Base-by-base conservation (phyloP, 225 moss, liverwort and hornwort genomes). In the Sphagnum tenellum region DNA sequence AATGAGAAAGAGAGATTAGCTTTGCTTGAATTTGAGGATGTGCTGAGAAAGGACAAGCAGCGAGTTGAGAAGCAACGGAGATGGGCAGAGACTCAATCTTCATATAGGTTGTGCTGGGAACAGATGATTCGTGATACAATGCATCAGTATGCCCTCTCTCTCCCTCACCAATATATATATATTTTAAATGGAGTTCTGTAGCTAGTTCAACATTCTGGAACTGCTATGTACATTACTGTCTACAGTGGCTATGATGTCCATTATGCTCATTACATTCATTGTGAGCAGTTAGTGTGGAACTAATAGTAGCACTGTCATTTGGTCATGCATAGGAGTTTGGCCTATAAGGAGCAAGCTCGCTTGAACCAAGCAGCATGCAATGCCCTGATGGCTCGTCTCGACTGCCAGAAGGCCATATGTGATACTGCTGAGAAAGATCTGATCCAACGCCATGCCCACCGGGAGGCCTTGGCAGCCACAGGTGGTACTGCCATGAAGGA, bases 71-170 rank as follows among this genome's bases (percentile, higher is more conserved):
- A 79, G 72, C 79, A 79, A 55, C 71, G 79, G 44, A 61, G 75
- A 60, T 79, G 75, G 79, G 74, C 79, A 8, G 79, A 79, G 65
- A 74, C 78, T 12, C 78, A 78, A 68, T 78, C 78, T 9, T 74
- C 74, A 7, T 74, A 78, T 54, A 74, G 78, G 7, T 64, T 78
- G 50, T 78, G 78, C 70, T 50, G 74, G 53, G 78, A 78, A 64
- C 58, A 74, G 14, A 74, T 78, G 78, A 74, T 78, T 48, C 78
- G 78, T 50, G 78, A 78, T 13, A 74, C 74, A 12, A 79, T 79
- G 79, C 79, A 79, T 50, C 75, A 79, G 79, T 79, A 72, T 52
- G 75, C 62, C 64, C 7, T 61, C 12, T 54, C 59, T 60, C 12
- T 13, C 61, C 45, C 50, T 48, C 29, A 12, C 4, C 9, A 48